Percentiles rank a stretch among this genome's conserved stretches.
These are phyloP conservation scores for Phytophthora citricola DNA, from an alignment of 352 stramenopile genomes.

Conservation along the genomic window DNA sequence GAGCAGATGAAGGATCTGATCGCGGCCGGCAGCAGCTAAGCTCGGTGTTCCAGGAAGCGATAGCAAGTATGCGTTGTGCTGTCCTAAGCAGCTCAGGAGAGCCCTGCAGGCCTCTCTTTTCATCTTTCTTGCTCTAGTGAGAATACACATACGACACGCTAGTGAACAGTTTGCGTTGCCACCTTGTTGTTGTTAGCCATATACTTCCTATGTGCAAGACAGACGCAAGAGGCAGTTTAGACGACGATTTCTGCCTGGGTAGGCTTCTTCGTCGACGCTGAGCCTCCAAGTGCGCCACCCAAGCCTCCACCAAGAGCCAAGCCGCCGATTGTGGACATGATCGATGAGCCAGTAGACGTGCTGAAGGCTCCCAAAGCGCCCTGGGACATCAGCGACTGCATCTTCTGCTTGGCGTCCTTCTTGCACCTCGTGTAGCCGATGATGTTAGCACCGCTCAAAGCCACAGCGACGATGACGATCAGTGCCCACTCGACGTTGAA, in stretches of 20 bases:
- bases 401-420: constrained; percentile 89
- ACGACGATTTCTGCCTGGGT: constrained; percentile 47
- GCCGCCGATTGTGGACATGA: constrained; percentile 81
- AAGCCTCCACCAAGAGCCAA: constrained; percentile 60
- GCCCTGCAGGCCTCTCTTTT: constrained; percentile 21
- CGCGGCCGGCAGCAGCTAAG: constrained; percentile 36
- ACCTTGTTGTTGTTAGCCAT: constrained; percentile 24
- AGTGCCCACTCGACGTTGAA: constrained; percentile 95
- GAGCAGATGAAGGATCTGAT: constrained; percentile 90
- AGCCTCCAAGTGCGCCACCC: constrained; percentile 10
- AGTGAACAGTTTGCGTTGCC: constrained; percentile 16
- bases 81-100: constrained; percentile 8
- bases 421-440: constrained; percentile 98
- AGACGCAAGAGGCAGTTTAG: constrained; percentile 26
- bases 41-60: constrained; percentile 9
- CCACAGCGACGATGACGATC: constrained; percentile 93
- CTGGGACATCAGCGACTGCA: constrained; percentile 83
- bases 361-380: constrained; percentile 73
- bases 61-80: constrained; percentile 34
- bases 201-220: too few relatives aligned
- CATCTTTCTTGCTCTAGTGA: constrained; percentile 34
- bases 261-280: constrained; percentile 21
- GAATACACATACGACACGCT: constrained; percentile 41
- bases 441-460: constrained; percentile 95
- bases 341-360: constrained; percentile 68